Base-by-base conservation (phyloP, 169 alveolate species). In the Babesia gibsoni region DNA sequence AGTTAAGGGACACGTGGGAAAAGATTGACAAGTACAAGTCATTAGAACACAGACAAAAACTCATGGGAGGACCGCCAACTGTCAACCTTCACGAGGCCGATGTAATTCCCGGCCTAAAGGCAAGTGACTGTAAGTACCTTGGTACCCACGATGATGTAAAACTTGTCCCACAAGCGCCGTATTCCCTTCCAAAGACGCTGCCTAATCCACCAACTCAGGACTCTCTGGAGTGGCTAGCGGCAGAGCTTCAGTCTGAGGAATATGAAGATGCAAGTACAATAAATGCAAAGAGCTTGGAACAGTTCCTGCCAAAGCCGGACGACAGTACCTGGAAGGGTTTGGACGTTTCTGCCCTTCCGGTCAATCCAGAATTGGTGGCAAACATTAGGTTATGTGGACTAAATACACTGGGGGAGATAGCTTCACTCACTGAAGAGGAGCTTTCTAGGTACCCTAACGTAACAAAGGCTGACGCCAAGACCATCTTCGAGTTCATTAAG, bases 41-140 rank as follows among this genome's bases (percentile, higher is more conserved):
- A 2, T 52, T 77, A 8, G 48, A 67, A 33, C 59, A 57, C 43
- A 59, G 82, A 20, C 81, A 67, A 16, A 33, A 56, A 22, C 29
- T 77, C 67, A 77, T 77, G 86, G 86, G 86, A 16, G 86, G 86
- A 14, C 83, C 86, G 2, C 81, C 81, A 3, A 61, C 39, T 12
- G 63, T 33, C 18, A 58, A 61, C 10, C 52, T 77, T 18, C 86
- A 77, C 41, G 77, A 77, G 27, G 5, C 67, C 16, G 50, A 39
- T 25, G 50, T 50, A 6, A 33, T 56, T n/a, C 81, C 81, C 30
- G 63, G 72, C 29, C 23, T 66, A 22, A 77, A 68, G 56, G 77
- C 30, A 10, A n/a, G 48, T 5, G 82, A 77, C 48, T 77, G 81
- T 32, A 52, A 67, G 37, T 77, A 77, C 52, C 30, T 74, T 12